These are phyloP conservation scores for Hericium alpestre DNA, from an alignment of 768 basidiomycete genomes.

Conservation along the genomic window DNA sequence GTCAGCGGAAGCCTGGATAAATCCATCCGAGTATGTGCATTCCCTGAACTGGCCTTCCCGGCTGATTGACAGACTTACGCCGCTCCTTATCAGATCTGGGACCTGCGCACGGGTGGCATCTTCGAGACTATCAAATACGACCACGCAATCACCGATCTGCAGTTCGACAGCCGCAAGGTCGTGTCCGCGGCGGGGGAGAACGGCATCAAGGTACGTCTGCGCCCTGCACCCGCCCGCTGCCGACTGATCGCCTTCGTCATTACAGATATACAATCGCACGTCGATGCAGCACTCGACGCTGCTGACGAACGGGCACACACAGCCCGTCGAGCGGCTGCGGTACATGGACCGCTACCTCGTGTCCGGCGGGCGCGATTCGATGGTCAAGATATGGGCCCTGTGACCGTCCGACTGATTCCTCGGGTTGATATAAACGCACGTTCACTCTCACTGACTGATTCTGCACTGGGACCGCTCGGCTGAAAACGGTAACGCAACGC, in stretches of 20 bases:
- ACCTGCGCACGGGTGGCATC: constrained; percentile 80
- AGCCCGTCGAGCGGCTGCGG: constrained; percentile 76
- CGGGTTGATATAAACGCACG: neutral
- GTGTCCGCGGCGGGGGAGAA: constrained; percentile 90
- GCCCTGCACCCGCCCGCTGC: neutral
- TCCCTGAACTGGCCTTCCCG: neutral
- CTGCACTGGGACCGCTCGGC: neutral
- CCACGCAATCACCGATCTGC: constrained; percentile 79
- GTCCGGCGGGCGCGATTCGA: constrained; percentile 79
- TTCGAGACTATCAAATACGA: constrained; percentile 88
- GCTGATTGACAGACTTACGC: neutral
- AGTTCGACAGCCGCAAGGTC: constrained; percentile 92
- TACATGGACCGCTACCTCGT: constrained; percentile 96
- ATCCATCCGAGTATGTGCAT: constrained; percentile 55
- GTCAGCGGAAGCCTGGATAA: constrained; percentile 91
- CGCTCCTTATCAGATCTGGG: constrained; percentile 68
- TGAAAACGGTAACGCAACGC: neutral
- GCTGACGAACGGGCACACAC: constrained; percentile 85
- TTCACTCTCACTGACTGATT: neutral
- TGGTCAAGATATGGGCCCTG: constrained; percentile 89
- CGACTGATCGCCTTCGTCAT: neutral
- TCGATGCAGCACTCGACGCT: constrained; percentile 81
- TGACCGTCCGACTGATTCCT: constrained; percentile 25
- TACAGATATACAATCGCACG: constrained; percentile 88
- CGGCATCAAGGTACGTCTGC: constrained; percentile 61